Evolutionary conservation across 106 monocot genomes (phyloP).

Genomic region (Dendrobium catenatum): DNA sequence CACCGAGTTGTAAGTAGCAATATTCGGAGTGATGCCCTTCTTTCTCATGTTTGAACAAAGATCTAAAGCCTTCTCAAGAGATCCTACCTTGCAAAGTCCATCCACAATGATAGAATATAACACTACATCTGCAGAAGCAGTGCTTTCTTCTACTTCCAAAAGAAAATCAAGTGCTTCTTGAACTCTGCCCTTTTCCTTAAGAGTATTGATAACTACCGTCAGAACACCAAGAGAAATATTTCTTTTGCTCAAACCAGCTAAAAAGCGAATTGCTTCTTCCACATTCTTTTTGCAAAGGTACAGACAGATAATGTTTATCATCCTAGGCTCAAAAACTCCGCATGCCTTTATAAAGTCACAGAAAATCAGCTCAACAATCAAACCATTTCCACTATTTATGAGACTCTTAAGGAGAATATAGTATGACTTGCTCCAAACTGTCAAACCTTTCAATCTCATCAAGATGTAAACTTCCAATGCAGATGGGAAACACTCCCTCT

Average conservation of each 20-base stretch:
- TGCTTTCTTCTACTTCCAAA: slow-evolving; percentile 38
- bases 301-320: slow-evolving; percentile 35
- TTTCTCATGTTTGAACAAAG: slow-evolving; percentile 64
- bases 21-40: slow-evolving; percentile 50
- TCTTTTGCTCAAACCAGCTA: slow-evolving; percentile 17
- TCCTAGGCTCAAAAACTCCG: slow-evolving; percentile 35
- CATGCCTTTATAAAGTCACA: slow-evolving; percentile 52
- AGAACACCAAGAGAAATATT: slow-evolving; percentile 31
- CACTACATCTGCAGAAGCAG: slow-evolving; percentile 36
- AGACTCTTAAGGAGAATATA: slow-evolving; percentile 47
- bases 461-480: slow-evolving; percentile 48
- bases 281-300: slow-evolving; percentile 47
- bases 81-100: slow-evolving; percentile 74
- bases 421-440: slow-evolving; percentile 44
- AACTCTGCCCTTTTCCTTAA: slow-evolving; percentile 43
- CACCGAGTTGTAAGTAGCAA: slow-evolving; percentile 71
- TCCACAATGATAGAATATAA: slow-evolving; percentile 61
- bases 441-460: slow-evolving; percentile 32
- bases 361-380: slow-evolving; percentile 25
- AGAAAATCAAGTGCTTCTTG: slow-evolving; percentile 59
- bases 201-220: slow-evolving; percentile 28
- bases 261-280: slow-evolving; percentile 23
- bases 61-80: slow-evolving; percentile 73
- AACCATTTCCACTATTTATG: slow-evolving; percentile 19
- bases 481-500: slow-evolving; percentile 25